Evolutionary conservation across 1,284 basidiomycete genomes (phyloP).

Genomic region (Tilletia horrida): DNA sequence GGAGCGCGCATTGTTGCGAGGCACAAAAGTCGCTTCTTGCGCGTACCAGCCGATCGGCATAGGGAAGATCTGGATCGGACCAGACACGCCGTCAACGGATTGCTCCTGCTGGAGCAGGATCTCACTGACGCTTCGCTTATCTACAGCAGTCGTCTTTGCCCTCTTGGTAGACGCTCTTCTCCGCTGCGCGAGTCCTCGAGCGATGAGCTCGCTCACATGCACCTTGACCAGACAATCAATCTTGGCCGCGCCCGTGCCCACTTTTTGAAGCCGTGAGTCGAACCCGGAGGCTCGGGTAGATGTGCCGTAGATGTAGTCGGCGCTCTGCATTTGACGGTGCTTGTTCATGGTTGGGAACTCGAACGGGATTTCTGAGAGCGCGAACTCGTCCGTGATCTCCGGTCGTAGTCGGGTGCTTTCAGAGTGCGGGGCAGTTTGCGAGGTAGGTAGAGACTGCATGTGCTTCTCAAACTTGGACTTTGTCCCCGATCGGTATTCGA

Average conservation of each 20-base stretch:
- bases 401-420: conserved; percentile 13
- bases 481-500: conserved; percentile 29
- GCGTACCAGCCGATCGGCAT: conserved; percentile 57
- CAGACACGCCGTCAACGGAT: not conserved
- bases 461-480: too few species aligned
- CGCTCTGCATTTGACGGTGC: conserved; percentile 52
- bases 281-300: conserved; percentile 52
- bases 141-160: conserved; percentile 51
- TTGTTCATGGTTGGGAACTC: conserved; percentile 59
- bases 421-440: not conserved
- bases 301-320: conserved; percentile 57
- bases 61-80: conserved; percentile 56
- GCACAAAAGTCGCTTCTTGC: conserved; percentile 58
- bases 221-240: conserved; percentile 60
- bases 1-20: conserved; percentile 28
- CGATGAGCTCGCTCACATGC: conserved; percentile 55
- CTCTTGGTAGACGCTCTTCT: conserved; percentile 36
- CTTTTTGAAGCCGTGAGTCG: conserved; percentile 54
- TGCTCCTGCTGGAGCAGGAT: conserved; percentile 52
- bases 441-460: not conserved
- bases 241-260: conserved; percentile 58
- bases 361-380: conserved; percentile 59
- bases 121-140: conserved; percentile 54
- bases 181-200: conserved; percentile 33
- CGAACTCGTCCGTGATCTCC: conserved; percentile 56